These are phyloP conservation scores for Pichia nanzhaoensis DNA, from an alignment of 805 yeast genomes.

Conservation along the genomic window DNA sequence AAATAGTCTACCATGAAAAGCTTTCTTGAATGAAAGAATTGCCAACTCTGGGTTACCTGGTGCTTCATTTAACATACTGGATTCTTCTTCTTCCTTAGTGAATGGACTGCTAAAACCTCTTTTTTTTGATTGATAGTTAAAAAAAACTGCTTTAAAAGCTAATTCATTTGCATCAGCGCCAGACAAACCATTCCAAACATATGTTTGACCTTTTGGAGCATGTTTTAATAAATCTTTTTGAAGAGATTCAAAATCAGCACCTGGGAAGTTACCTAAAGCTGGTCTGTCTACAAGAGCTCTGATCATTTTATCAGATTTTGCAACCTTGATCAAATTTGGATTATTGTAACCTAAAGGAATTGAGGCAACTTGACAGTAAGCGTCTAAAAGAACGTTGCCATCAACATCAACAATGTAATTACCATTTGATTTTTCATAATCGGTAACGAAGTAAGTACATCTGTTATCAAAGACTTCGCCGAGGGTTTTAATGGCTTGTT, in stretches of 20 bases:
- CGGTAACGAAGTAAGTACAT: slow-evolving; percentile 69
- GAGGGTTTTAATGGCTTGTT: slow-evolving; percentile 45
- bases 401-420: slow-evolving; percentile 78
- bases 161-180: slow-evolving; percentile 88
- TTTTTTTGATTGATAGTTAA: slow-evolving; percentile 63
- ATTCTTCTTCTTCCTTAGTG: slow-evolving; percentile 57
- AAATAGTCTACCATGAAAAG: slow-evolving; percentile 93
- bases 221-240: slow-evolving; percentile 57
- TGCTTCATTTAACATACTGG: slow-evolving; percentile 73
- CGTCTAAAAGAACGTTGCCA: slow-evolving; percentile 68
- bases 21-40: slow-evolving; percentile 76
- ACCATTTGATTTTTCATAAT: slow-evolving; percentile 67
- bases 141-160: slow-evolving; percentile 84
- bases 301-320: slow-evolving; percentile 62
- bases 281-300: slow-evolving; percentile 77
- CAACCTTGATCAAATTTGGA: slow-evolving; percentile 64
- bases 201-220: slow-evolving; percentile 73
- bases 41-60: slow-evolving; percentile 91
- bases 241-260: slow-evolving; percentile 45
- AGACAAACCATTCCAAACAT: slow-evolving; percentile 73
- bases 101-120: slow-evolving; percentile 61
- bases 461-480: slow-evolving; percentile 62
- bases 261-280: slow-evolving; percentile 78
- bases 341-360: slow-evolving; percentile 83
- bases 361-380: slow-evolving; percentile 79